Base-by-base conservation (phyloP, 331 rosid species). In the Telfairia occidentalis region DNA sequence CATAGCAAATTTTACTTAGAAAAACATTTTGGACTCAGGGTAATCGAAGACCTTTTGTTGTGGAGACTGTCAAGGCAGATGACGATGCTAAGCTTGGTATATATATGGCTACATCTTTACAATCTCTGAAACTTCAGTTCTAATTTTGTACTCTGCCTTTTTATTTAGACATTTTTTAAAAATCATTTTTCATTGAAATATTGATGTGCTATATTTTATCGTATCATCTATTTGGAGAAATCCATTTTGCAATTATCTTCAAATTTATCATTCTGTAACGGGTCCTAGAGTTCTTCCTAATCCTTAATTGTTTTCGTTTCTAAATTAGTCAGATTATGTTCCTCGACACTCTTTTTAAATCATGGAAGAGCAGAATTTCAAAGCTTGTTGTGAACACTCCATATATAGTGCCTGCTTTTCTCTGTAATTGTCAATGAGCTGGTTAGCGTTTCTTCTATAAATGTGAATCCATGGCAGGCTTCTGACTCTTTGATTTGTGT, bases 61-160 rank as follows among this genome's bases (percentile, higher is more conserved):
- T 85, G 90, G 98, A 94, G 87, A 91, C 98, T 61, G 97, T 94
- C 38, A 94, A 94, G 84, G 98, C 96, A 23, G 98, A 94, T 81
- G 98, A 94, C 83, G 60, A 78, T 80, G 98, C 98, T 71, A 94
- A 94, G 84, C 53, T 89, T 74, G 98, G 97, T 94, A 87, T 2
- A 87, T 2, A 85, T 78, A 73, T 77, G 28, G 28, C 60, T 2
- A 40, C 78, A 15, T 78, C 46, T 48, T 82, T 46, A n/a, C 48
- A 52, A 43, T 74, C 26, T 49, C 46, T 37, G 78, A 28, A 23
- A 32, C 49, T 28, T 9, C 5, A 60, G 19, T 28, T 75, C 11
- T 37, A 29, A 75, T 45, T 28, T 29, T 30, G 28, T 26, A 21
- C 71, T 42, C 21, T 43, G 9, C 0, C 26, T 70, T 61, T 23